Evolutionary conservation across 805 yeast species (phyloP), one percentile per base, ranked within the genome.

Genomic region (Candida chauliodis): DNA sequence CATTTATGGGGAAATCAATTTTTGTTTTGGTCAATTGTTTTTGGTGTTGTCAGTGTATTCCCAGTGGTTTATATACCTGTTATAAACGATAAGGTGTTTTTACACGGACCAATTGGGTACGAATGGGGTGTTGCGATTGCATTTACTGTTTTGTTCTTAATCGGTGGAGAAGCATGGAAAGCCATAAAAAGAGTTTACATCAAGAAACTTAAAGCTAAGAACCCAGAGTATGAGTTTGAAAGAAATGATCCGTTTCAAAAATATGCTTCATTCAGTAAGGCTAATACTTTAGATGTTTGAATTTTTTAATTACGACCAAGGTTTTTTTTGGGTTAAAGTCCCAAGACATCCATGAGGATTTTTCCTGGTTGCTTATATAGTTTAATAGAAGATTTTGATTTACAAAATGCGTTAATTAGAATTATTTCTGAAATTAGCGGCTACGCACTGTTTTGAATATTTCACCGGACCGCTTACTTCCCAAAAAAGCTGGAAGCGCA

Each of bases 21-120:
- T 46, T 67, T 87, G 52, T 83, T 86, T 66, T 85, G 90, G 89
- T 84, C 95, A 1, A 76, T 87, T 32, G 55, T 82, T 24, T 64
- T 75, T 36, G 96, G 93, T 2, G 75, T 83, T 44, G 58, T 74
- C 10, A 72, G 87, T 2, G 80, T 84, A 3, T 81, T 87, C 74
- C 95, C 95, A 30, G 83, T 85, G 14, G 78, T 86, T 26, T 86
- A 86, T 60, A 87, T 87, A 46, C 95, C 96, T 5, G 95, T 84
- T n/a, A 85, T 87, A 54, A 87, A 87, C 58, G 63, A 70, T 31
- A 73, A 75, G 45, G 95, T 87, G 7, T 87, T 87, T 56, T 66
- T 81, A 49, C 95, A 87, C 58, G 66, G 59, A 21, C 77, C 80
- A 6, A 84, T 86, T 46, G 74, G 80, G 8, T 79, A 78, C 61